These are phyloP conservation scores for Elaeagnus macrophylla DNA, from an alignment of 306 rosid genomes.

Conservation along the genomic window DNA sequence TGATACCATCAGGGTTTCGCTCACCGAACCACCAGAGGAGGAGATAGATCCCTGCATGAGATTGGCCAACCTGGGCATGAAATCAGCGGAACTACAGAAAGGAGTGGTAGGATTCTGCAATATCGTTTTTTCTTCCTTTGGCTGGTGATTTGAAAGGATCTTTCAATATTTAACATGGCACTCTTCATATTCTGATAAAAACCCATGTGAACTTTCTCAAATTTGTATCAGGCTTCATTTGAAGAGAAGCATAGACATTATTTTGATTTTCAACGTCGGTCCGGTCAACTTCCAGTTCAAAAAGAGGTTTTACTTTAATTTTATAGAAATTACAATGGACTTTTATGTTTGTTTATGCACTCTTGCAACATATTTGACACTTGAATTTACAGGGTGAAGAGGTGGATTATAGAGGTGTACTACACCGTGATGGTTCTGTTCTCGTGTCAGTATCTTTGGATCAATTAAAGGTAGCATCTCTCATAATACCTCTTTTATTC, in stretches of 20 bases:
- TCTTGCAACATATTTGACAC: neutral
- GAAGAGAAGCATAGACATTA: conserved; percentile 91
- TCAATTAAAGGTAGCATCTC: conserved; percentile 64
- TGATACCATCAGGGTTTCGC: conserved; percentile 94
- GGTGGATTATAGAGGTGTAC: conserved; percentile 85
- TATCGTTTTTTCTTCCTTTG: conserved; percentile 5
- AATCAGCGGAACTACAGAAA: conserved; percentile 67
- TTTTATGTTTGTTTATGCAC: conserved; percentile 1
- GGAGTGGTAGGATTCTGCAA: conserved; percentile 78
- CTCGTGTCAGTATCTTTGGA: conserved; percentile 83
- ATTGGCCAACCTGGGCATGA: conserved; percentile 85
- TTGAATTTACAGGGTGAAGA: conserved; percentile 70
- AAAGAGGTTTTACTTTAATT: conserved; percentile 53
- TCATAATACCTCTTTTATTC: conserved; percentile 4
- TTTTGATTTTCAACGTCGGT: conserved; percentile 88
- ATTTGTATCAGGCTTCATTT: conserved; percentile 64
- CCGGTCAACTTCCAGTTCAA: conserved; percentile 89
- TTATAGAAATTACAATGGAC: neutral
- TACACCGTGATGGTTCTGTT: conserved; percentile 97
- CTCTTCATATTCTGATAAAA: conserved; percentile 7
- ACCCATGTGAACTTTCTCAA: conserved; percentile 11
- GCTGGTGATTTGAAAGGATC: too few species aligned
- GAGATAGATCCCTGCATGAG: conserved; percentile 94
- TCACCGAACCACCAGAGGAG: conserved; percentile 95
- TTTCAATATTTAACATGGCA: conserved; percentile 3